Base-by-base conservation (phyloP, 1,284 basidiomycete genomes). In the Cystobasidiaceae sp. region DNA sequence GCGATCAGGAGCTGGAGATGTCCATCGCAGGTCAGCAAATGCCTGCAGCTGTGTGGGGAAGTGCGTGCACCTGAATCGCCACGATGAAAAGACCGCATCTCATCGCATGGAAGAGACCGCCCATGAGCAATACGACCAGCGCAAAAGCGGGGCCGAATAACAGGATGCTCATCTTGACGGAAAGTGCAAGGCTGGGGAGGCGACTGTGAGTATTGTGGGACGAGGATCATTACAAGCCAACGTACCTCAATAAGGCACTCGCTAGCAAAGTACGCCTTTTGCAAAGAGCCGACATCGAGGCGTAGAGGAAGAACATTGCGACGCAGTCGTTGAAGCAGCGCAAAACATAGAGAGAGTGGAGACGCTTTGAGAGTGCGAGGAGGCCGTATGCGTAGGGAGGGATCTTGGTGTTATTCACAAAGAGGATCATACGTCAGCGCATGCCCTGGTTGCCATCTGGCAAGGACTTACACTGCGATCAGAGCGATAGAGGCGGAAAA, bases 281-380 rank as follows among this genome's bases (percentile, higher is more conserved):
- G 21, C 51, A 54, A n/a, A 75, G 75, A 83, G 85, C 11, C 85
- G 81, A 49, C 72, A 75, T 87, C 81, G 65, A 84, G 71, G 63
- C 81, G 74, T 70, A 72, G 0, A 82, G 68, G 6, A 79, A 68
- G 17, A 89, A 75, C 48, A 90, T 85, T 0, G 88, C 85, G 84
- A 93, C 86, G 67, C 90, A 91, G 75, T 98, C 96, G 75, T 97
- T 97, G 81, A 99, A 99, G 32, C 98, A 80, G 7, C 96, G 84
- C 49, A 99, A 80, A 23, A 89, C 84, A 75, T 87, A 98, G 69
- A 98, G 90, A 5, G 94, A 97, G 75, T 97, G 93, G 15, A 96
- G 81, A 52, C 96, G 82, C 78, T 23, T 87, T 69, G 44, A 88
- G 80, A 97, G 79, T 0, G 87, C 84, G 11, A 98, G 63, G 79